These are phyloP conservation scores for Wallacemonas sp. DNA, from an alignment of 208 protist genomes.

Conservation along the genomic window DNA sequence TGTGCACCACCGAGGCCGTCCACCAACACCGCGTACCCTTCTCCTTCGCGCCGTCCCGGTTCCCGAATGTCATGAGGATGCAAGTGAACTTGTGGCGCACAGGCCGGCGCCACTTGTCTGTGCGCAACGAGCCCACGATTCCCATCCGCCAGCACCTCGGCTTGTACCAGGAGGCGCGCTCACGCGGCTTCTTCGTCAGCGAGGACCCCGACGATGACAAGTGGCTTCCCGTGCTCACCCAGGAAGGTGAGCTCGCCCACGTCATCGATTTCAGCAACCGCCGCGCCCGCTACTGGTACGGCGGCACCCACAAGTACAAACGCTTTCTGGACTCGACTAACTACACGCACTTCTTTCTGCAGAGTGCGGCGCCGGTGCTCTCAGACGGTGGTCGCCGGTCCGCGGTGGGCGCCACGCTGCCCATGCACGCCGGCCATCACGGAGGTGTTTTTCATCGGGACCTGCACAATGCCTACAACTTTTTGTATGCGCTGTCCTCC, in stretches of 20 bases:
- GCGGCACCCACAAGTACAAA: slow-evolving; percentile 77
- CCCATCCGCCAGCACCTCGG: slow-evolving; percentile 72
- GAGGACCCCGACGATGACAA: slow-evolving; percentile 22
- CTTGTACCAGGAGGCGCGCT: slow-evolving; percentile 64
- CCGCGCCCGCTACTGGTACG: slow-evolving; percentile 88
- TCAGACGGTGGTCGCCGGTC: slow-evolving; percentile 70
- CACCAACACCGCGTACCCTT: slow-evolving; percentile 30
- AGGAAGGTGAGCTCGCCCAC: slow-evolving; percentile 55
- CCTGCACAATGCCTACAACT: slow-evolving; percentile 97
- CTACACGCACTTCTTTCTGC: slow-evolving; percentile 94
- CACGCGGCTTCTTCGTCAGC: slow-evolving; percentile 84
- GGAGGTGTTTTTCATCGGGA: slow-evolving; percentile 88
- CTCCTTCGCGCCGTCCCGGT: slow-evolving; percentile 55
- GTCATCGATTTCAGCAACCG: slow-evolving; percentile 93
- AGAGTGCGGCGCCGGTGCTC: slow-evolving; percentile 96
- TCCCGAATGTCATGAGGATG: slow-evolving; percentile 91
- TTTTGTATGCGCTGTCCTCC: slow-evolving; percentile 64
- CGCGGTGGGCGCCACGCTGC: slow-evolving; percentile 80
- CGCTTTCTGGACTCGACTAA: slow-evolving; percentile 90
- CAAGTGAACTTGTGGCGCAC: slow-evolving; percentile 63
- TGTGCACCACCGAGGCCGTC: slow-evolving; percentile 13
- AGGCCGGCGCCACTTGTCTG: slow-evolving; percentile 91
- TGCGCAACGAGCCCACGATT: slow-evolving; percentile 96
- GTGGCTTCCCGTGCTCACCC: slow-evolving; percentile 25
- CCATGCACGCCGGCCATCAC: slow-evolving; percentile 79